A percentile compares a stretch with the other conserved stretches of the same genome.
phyloP scores from a whole-genome alignment of 108 stramenopile genomes.

The Skeletonema marinoi region DNA sequence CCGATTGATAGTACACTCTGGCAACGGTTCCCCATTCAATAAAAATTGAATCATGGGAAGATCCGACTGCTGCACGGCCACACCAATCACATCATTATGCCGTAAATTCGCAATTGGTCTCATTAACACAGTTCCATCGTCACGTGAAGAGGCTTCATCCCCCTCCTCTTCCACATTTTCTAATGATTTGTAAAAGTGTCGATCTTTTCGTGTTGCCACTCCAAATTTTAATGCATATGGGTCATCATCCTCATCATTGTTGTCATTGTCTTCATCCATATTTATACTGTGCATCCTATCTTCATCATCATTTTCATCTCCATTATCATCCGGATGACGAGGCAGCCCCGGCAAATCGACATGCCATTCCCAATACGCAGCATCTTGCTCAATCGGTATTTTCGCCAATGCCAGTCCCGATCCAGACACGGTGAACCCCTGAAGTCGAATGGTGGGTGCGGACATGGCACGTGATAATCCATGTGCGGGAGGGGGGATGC shows the following conservation, averaged over 20 bases:
- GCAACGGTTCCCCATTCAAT: constrained; percentile 76
- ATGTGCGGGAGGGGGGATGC: constrained; percentile 22
- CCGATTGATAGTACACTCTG: constrained; percentile 72
- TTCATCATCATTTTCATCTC: constrained; percentile 35
- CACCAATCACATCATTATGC: constrained; percentile 75
- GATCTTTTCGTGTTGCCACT: constrained; percentile 74
- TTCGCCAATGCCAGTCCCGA: constrained; percentile 68
- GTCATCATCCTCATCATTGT: constrained; percentile 15
- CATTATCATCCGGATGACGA: constrained; percentile 9
- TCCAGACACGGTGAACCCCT: constrained; percentile 51
- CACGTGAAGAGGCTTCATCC: constrained; percentile 26
- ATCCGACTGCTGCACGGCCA: constrained; percentile 85
- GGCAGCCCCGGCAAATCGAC: constrained; percentile 44
- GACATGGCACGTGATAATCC: constrained; percentile 58
- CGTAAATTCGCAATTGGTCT: constrained; percentile 55
- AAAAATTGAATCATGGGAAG: constrained; percentile 88
- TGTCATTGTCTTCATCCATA: constrained; percentile 46
- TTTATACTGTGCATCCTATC: constrained; percentile 24
- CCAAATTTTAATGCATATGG: constrained; percentile 67
- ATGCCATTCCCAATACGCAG: constrained; percentile 91
- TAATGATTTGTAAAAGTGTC: constrained; percentile 62
- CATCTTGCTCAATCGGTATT: constrained; percentile 80
- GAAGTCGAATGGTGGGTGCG: constrained; percentile 56
- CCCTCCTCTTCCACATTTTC: constrained; percentile 61
- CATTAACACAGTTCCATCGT: constrained; percentile 74